phyloP scores from a whole-genome alignment of 2,329 filamentous ascomycete species.

The Didymella arachidicola region DNA sequence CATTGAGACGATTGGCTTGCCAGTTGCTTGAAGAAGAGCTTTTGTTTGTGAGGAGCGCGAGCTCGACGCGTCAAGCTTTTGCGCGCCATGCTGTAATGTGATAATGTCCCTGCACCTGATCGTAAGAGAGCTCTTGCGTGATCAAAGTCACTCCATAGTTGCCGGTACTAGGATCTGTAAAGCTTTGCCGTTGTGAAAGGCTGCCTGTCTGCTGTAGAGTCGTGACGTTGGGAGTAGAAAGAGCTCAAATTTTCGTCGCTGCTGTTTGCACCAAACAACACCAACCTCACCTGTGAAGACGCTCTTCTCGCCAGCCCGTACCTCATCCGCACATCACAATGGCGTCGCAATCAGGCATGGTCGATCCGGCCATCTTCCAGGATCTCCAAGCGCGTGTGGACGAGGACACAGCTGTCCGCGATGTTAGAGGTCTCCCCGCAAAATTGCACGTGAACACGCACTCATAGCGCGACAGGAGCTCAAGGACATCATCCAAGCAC shows the following conservation, averaged over 20 bases:
- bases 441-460: slow-evolving; percentile 39
- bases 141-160: not conserved
- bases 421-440: slow-evolving; percentile 58
- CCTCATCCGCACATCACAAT: slow-evolving; percentile 26
- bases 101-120: not conserved
- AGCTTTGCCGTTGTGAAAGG: not conserved
- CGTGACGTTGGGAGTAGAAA: slow-evolving; percentile 21
- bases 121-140: not conserved
- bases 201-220: slow-evolving; percentile 2
- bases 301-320: not conserved
- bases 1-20: slow-evolving; percentile 64
- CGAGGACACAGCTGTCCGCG: slow-evolving; percentile 80
- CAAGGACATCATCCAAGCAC: slow-evolving; percentile 77
- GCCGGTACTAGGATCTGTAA: not conserved
- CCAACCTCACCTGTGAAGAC: slow-evolving; percentile 13
- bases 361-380: slow-evolving; percentile 85
- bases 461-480: slow-evolving; percentile 65
- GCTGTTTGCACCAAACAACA: slow-evolving; percentile 17
- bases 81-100: not conserved
- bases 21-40: slow-evolving; percentile 65
- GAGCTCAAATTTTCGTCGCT: slow-evolving; percentile 22
- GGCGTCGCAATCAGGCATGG: slow-evolving; percentile 59
- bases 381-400: slow-evolving; percentile 89
- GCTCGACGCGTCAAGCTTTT: not conserved
- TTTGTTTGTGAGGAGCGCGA: not conserved